Base-by-base conservation (phyloP, 1,284 basidiomycete species). In the Psilocybe mexicana region DNA sequence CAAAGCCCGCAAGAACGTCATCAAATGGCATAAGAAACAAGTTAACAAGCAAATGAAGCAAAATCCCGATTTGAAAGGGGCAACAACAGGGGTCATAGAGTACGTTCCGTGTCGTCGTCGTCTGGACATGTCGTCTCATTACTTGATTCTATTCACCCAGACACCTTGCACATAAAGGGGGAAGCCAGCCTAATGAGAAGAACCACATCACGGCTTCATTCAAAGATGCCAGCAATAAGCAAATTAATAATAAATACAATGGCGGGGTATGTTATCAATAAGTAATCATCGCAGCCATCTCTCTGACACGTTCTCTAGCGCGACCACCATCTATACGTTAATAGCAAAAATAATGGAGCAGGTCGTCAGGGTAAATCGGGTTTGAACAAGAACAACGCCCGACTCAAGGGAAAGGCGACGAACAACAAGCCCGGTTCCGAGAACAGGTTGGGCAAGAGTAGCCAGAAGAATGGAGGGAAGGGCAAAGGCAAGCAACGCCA, bases 1-100 rank as follows among this genome's bases (percentile, higher is more conserved):
- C 24, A 53, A 58, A 28, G 52, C 30, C 26, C 52, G 57, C 1
- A 54, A 58, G 52, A 54, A 58, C 45, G 46, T 42, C 2, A 54
- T 48, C 12, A 49, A 54, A 38, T 58, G 46, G 51, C 52, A 58
- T 45, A 54, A 58, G 42, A 58, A 58, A 38, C 28, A 54, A 38
- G 57, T 58, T 11, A 54, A 53, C 46, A 43, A 58, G 26, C 43
- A 53, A 6, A 58, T 58, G 52, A 58, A 42, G 48, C 50, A 33
- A 3, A 47, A 58, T 38, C 56, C 52, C 6, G 46, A 24, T 6
- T 26, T 56, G 55, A 50, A 56, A 24, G 35, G 40, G 8, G 57
- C 57, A 7, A 33, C 44, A 12, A 54, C 51, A 4, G 52, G 45
- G 12, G 40, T 48, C 3, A 58, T 58, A n/a, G 40, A 54, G 57